Conservation (phyloP, 2,329 filamentous ascomycete genomes). For the Trichoderma endophyticum region DNA sequence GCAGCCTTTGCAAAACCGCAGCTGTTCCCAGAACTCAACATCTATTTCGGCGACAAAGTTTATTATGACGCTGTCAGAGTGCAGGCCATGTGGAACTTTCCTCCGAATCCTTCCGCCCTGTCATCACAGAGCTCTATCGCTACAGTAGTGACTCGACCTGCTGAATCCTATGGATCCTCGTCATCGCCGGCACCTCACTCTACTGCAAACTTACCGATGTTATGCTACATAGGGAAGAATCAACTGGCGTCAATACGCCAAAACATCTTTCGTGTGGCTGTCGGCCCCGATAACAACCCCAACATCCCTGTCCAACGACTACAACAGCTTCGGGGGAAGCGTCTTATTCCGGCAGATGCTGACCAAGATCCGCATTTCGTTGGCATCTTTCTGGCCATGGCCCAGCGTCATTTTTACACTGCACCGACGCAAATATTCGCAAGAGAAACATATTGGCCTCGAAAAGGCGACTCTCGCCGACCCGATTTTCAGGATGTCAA, state of each 20-base stretch:
- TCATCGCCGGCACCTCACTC: slow-evolving; percentile 25
- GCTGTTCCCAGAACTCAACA: slow-evolving; percentile 41
- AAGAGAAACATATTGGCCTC: slow-evolving; percentile 29
- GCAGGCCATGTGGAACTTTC: slow-evolving; percentile 49
- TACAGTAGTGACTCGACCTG: slow-evolving; percentile 37
- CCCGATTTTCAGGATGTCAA: slow-evolving; percentile 46
- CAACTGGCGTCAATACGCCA: slow-evolving; percentile 46
- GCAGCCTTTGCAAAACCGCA: slow-evolving; percentile 30
- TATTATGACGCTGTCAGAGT: slow-evolving; percentile 46
- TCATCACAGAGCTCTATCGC: slow-evolving; percentile 33
- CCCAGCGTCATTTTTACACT: slow-evolving; percentile 52
- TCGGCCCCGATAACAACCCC: slow-evolving; percentile 37
- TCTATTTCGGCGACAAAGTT: slow-evolving; percentile 48
- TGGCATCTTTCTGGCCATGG: slow-evolving; percentile 54
- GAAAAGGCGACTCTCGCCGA: slow-evolving; percentile 22
- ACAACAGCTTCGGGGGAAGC: slow-evolving; percentile 45
- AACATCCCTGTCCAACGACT: slow-evolving; percentile 50
- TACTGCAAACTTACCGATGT: slow-evolving; percentile 33
- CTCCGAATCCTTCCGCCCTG: slow-evolving; percentile 25
- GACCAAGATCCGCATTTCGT: slow-evolving; percentile 54
- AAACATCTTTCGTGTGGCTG: slow-evolving; percentile 45
- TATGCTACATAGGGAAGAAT: slow-evolving; percentile 47
- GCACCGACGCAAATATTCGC: slow-evolving; percentile 22
- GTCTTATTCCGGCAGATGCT: slow-evolving; percentile 44
- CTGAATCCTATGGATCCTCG: slow-evolving; percentile 29